These are phyloP conservation scores for Sarocladiaceae sp. DNA, from an alignment of 2,329 filamentous ascomycete genomes.

Conservation along the genomic window DNA sequence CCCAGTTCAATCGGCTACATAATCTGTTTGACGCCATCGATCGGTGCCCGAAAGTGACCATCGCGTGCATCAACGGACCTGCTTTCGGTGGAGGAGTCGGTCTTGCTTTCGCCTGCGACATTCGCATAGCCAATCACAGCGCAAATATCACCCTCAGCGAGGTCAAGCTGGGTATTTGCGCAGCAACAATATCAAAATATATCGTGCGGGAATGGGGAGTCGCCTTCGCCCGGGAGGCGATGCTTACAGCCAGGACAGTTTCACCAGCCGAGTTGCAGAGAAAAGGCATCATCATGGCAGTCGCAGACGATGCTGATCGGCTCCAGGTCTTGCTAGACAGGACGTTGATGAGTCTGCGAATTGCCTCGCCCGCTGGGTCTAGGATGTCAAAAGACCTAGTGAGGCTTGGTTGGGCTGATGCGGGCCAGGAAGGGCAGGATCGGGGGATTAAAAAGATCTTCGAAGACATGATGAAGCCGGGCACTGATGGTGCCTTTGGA, in stretches of 20 bases:
- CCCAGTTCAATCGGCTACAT: constrained; percentile 22
- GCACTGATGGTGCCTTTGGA: constrained; percentile 11
- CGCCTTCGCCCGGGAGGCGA: constrained; percentile 29
- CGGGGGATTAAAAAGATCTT: constrained; percentile 14
- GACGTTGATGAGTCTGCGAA: constrained; percentile 18
- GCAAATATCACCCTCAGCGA: constrained; percentile 31
- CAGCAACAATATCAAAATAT: constrained; percentile 35
- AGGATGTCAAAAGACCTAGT: constrained; percentile 29
- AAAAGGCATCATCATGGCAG: constrained; percentile 12
- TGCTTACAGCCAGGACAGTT: constrained; percentile 30
- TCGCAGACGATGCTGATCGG: constrained; percentile 13
- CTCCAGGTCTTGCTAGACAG: constrained; percentile 16
- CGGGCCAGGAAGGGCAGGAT: constrained; percentile 10
- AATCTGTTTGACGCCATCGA: constrained; percentile 31
- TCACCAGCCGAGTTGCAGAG: constrained; percentile 19
- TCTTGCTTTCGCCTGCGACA: constrained; percentile 36
- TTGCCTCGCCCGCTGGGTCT: constrained; percentile 24
- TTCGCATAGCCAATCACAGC: constrained; percentile 21
- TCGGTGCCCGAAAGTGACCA: constrained; percentile 32
- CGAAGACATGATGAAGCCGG: constrained; percentile 16
- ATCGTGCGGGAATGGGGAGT: constrained; percentile 33
- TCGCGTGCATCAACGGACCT: constrained; percentile 36
- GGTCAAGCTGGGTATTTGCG: constrained; percentile 32
- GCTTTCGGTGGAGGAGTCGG: constrained; percentile 40
- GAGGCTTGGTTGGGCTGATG: constrained; percentile 20